Evolutionary conservation across 345 rosid species (phyloP).

Genomic region (Aquilaria yunnanensis): DNA sequence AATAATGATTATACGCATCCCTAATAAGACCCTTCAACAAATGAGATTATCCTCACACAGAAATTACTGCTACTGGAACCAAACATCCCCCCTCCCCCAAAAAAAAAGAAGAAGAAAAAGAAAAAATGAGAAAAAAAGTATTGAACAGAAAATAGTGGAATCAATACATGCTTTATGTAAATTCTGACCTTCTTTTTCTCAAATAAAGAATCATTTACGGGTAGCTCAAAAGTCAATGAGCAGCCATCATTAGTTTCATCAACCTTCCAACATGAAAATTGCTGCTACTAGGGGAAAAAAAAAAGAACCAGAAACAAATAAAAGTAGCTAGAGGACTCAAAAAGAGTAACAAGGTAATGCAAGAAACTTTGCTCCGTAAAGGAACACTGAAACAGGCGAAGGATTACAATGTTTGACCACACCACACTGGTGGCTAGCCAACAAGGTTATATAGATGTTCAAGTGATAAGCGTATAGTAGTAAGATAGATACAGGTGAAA

Average conservation of each 20-base stretch:
- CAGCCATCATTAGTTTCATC: slow-evolving; percentile 23
- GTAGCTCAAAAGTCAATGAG: slow-evolving; percentile 42
- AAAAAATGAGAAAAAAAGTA: too few relatives aligned
- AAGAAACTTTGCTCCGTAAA: too few relatives aligned
- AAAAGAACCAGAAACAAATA: not conserved
- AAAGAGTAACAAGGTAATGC: too few relatives aligned
- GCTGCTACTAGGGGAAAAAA: slow-evolving; percentile 28
- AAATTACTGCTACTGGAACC: not conserved
- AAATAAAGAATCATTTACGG: slow-evolving; percentile 46
- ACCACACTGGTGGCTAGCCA: too few relatives aligned
- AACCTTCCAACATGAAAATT: slow-evolving; percentile 18
- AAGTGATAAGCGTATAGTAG: too few relatives aligned
- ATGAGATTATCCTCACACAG: not conserved
- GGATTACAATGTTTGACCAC: too few relatives aligned
- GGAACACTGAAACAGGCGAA: too few relatives aligned
- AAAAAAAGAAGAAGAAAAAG: too few relatives aligned
- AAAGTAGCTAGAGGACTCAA: too few relatives aligned
- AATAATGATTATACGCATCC: not conserved
- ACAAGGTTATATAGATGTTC: too few relatives aligned
- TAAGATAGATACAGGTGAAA: too few relatives aligned
- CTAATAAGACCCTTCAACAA: not conserved
- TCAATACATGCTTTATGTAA: not conserved
- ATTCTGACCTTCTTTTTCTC: slow-evolving; percentile 56
- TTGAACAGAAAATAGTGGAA: not conserved
- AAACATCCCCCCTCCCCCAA: too few relatives aligned